A percentile compares a stretch with the other conserved stretches of the same genome.
These are phyloP conservation scores for Cupressus sempervirens DNA, from an alignment of 75 land plant species.

Conservation along the genomic window DNA sequence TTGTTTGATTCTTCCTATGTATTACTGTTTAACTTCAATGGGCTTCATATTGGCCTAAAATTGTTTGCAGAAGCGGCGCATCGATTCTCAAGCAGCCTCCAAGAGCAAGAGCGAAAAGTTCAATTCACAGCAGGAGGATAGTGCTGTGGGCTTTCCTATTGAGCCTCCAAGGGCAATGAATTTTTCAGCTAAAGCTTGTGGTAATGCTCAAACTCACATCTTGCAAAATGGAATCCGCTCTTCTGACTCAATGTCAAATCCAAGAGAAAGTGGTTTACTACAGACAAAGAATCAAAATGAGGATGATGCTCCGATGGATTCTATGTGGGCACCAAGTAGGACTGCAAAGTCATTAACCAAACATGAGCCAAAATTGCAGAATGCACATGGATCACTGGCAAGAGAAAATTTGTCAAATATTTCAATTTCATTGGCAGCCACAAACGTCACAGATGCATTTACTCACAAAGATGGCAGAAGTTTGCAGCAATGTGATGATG, in stretches of 20 bases:
- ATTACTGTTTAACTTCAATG: background rate
- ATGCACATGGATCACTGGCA: constrained; percentile 8
- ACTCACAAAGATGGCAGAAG: constrained; percentile 23
- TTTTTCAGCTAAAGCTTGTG: constrained; percentile 14
- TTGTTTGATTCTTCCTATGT: background rate
- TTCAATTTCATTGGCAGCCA: constrained; percentile 16
- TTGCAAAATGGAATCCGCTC: constrained; percentile 16
- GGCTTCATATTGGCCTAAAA: background rate
- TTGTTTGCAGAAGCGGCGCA: constrained; percentile 32
- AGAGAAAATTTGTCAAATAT: constrained; percentile 17
- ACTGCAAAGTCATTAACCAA: constrained; percentile 21
- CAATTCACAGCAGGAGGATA: constrained; percentile 36
- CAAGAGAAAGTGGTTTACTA: constrained; percentile 8
- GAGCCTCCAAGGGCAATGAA: constrained; percentile 39
- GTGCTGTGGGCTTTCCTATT: constrained; percentile 50
- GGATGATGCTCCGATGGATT: constrained; percentile 20
- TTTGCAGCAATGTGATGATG: constrained; percentile 18
- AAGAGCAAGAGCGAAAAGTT: constrained; percentile 62
- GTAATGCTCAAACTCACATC: constrained; percentile 22
- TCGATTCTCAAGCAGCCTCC: constrained; percentile 24
- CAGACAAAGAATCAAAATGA: constrained; percentile 28
- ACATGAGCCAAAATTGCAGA: constrained; percentile 14
- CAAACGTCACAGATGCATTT: constrained; percentile 21
- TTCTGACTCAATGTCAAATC: constrained; percentile 25
- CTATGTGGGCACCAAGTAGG: constrained; percentile 15